Evolutionary conservation across 2,329 filamentous ascomycete genomes (phyloP), one percentile per base, ranked within the genome.

Genomic region (Fusarium sp.): DNA sequence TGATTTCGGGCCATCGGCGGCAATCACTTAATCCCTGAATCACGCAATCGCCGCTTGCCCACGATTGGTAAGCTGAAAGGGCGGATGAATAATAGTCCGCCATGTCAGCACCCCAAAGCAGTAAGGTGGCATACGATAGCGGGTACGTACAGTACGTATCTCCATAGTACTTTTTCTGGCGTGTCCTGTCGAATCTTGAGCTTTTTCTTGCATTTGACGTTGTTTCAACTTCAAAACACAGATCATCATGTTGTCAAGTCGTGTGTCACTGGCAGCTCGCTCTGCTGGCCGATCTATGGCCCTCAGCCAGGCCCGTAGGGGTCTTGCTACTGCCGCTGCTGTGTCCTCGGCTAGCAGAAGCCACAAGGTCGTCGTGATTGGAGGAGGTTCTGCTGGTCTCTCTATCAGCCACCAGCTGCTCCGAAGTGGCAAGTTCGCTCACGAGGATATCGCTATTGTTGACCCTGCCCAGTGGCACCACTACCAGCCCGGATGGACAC

Each of bases 401-500:
- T 79, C 87, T 2, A 85, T 91, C 73, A 88, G 88, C 72, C 89
- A 92, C 73, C 91, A 93, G 79, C 85, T 93, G 5, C 84, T 92
- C 5, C 84, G 84, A 3, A 81, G 83, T 1, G 88, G 87, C 43
- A 83, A 83, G 26, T 91, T 91, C 72, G 67, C 77, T 1, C 79
- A 83, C 43, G 81, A 88, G 33, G 89, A 92, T 62, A 90, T 92
- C 63, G 89, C 89, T 28, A 72, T 92, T 26, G 79, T 92, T 43
- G 89, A 92, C 67, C 89, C 89, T 0, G 84, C 89, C 1, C 75
- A 79, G 67, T 89, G 84, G 82, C 89, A 92, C 74, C 84, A 92
- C 79, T 92, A 91, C 75, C 89, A 92, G 76, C 88, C 89, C 1
- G 89, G 89, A 55, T 92, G 89, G 89, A 92, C 90, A 3, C 81